Evolutionary conservation across 2,329 filamentous ascomycete species (phyloP).

Genomic region (Davidsoniella virescens): DNA sequence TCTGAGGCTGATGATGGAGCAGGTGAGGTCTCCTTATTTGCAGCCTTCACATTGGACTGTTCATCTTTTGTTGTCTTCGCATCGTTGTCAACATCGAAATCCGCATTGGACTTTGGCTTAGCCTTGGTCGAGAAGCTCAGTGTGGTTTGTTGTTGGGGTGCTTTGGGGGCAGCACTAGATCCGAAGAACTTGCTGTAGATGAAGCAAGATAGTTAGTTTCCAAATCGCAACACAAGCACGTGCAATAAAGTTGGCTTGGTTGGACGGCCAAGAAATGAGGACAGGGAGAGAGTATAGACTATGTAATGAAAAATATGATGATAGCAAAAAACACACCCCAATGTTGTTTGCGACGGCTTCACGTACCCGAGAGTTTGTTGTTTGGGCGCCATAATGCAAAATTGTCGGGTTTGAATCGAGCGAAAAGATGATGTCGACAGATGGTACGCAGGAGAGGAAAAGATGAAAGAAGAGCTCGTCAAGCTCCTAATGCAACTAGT

Average conservation of each 20-base stretch:
- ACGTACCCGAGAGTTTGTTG: slow-evolving; percentile 86
- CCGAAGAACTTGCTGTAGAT: slow-evolving; percentile 70
- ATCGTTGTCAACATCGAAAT: neutral
- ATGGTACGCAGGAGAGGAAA: neutral
- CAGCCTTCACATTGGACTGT: slow-evolving; percentile 13
- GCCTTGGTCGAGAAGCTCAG: slow-evolving; percentile 55
- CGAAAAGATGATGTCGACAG: neutral
- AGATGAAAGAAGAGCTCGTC: neutral
- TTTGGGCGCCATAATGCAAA: slow-evolving; percentile 35
- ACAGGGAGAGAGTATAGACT: neutral
- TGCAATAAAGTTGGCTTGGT: neutral
- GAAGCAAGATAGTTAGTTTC: neutral
- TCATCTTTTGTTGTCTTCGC: neutral
- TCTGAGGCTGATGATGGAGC: slow-evolving; percentile 12
- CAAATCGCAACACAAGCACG: neutral
- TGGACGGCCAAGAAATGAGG: neutral
- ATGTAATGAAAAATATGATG: too few relatives aligned
- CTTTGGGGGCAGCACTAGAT: slow-evolving; percentile 36
- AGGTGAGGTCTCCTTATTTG: slow-evolving; percentile 15
- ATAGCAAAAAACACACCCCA: slow-evolving; percentile 38
- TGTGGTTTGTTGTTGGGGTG: slow-evolving; percentile 59
- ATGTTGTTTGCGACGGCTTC: slow-evolving; percentile 52
- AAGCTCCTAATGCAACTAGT: too few relatives aligned
- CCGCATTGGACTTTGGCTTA: slow-evolving; percentile 15
- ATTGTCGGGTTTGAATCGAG: slow-evolving; percentile 11